Base-by-base conservation (phyloP, 345 rosid species). In the Ricinus communis region DNA sequence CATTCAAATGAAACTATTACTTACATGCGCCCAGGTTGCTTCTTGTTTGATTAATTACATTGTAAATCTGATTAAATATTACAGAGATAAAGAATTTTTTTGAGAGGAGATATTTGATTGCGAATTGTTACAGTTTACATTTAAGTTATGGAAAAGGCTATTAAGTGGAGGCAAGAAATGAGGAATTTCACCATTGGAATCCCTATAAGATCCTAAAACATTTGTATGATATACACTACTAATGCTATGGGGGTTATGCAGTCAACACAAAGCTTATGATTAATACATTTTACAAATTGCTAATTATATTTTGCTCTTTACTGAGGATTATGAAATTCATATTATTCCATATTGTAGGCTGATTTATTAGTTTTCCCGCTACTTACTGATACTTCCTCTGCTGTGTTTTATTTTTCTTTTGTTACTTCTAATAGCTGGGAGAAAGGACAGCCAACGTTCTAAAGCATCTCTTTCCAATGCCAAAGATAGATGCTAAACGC, bases 391-490 rank as follows among this genome's bases (percentile, higher is more conserved):
- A 19, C 1, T n/a, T n/a, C n/a, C n/a, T n/a, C n/a, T n/a, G n/a
- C n/a, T 52, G 6, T 41, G 13, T 1, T 49, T n/a, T 4, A 13
- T 19, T 27, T 47, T 30, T 33, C 13, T 41, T 66, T 68, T 45
- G 40, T 52, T 46, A 22, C 55, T 76, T 50, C 72, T 71, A 24
- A 47, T 80, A 90, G 99, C 79, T 89, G 43, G 97, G 99, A 72
- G 86, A 86, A 81, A 85, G 97, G 84, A 81, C 93, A 43, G 81
- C 79, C 19, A 90, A 84, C 80, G 82, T 95, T 73, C 81, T 95
- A 64, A 95, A 90, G 80, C 93, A 95, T 82, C 77, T 95, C 49
- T 95, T 95, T 82, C 97, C 99, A 60, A 84, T 84, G 82, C 97
- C 97, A 28, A 95, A 91, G 84, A 82, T 71, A 19, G 96, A 92